These are phyloP conservation scores for Tetrastigma voinierianum DNA, from an alignment of 164 flowering plant genomes.

Conservation along the genomic window DNA sequence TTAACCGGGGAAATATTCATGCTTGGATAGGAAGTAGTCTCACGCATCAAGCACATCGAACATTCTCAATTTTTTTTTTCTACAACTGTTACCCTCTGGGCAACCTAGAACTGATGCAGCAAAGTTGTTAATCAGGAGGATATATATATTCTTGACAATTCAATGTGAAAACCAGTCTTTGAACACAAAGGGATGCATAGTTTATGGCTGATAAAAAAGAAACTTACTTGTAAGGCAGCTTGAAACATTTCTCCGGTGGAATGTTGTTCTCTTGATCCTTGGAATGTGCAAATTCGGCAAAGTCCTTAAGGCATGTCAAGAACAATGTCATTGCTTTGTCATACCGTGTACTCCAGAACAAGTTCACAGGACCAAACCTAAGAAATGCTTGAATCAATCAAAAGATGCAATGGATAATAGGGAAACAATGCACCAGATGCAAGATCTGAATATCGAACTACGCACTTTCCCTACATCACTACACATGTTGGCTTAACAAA, in stretches of 20 bases:
- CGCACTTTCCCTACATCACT: background rate
- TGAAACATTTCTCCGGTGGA: constrained; percentile 83
- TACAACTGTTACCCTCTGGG: no score
- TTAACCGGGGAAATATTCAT: no score
- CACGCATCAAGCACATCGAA: no score
- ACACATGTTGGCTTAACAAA: background rate
- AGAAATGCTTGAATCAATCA: constrained; percentile 2
- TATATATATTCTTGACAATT: background rate
- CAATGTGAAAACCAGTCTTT: background rate
- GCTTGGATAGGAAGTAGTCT: no score
- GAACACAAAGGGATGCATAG: no score
- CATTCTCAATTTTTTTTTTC: no score
- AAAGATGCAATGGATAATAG: background rate
- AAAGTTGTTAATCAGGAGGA: background rate
- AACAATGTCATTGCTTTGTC: constrained; percentile 97
- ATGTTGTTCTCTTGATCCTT: constrained; percentile 87
- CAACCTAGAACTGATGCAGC: no score
- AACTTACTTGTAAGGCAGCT: constrained; percentile 91
- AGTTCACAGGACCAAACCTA: constrained; percentile 98
- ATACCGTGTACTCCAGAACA: constrained; percentile 98
- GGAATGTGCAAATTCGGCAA: constrained; percentile 82
- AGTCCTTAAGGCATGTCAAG: constrained; percentile 88
- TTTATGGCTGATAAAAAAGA: background rate
- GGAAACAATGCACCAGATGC: background rate
- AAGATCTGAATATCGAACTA: background rate